Base-by-base conservation (phyloP, 2,329 filamentous ascomycete genomes). In the Fusarium albosuccineum region DNA sequence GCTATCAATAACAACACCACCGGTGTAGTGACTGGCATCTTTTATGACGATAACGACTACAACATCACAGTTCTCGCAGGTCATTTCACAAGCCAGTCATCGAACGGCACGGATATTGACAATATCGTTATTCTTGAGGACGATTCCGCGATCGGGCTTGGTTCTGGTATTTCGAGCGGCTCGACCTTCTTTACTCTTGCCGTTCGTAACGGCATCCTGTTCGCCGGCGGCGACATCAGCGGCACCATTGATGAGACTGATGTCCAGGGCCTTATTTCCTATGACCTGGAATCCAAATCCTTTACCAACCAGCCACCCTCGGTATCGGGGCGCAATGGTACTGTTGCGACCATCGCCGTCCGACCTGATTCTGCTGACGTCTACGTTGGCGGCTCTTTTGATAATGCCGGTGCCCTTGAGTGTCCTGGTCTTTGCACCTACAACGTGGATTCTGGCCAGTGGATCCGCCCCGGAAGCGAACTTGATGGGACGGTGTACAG, bases 21-120 rank as follows among this genome's bases (percentile, higher is more conserved):
- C 3, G 93, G 93, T 30, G 89, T 97, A n/a, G 84, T 91, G 22
- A 88, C 92, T 8, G 96, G 93, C 30, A 81, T 89, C 3, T 97
- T 97, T 75, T 93, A 97, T 77, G 87, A 86, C 39, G 83, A 85
- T 14, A 87, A 88, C 65, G 83, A 82, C 60, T 86, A 88, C 66
- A 97, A 97, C 77, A 85, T 97, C 58, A 98, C 96, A 0, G 87
- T 98, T 39, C 84, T 98, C 29, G 96, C 90, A 49, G 96, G 96
- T 1, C 93, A 94, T 72, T 99, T 99, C 76, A 87, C 87, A 8
- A 90, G 92, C 1, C 87, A 83, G 30, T 87, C 87, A 13, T 86
- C 85, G 8, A 87, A 94, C 69, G 92, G 90, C 22, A 89, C 90
- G 4, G 84, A 85, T 6, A 85, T 97, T 62, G 85, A 93, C 68